Conservation (phyloP, 495 filamentous ascomycete genomes). For the Podospora pseudocomata region DNA sequence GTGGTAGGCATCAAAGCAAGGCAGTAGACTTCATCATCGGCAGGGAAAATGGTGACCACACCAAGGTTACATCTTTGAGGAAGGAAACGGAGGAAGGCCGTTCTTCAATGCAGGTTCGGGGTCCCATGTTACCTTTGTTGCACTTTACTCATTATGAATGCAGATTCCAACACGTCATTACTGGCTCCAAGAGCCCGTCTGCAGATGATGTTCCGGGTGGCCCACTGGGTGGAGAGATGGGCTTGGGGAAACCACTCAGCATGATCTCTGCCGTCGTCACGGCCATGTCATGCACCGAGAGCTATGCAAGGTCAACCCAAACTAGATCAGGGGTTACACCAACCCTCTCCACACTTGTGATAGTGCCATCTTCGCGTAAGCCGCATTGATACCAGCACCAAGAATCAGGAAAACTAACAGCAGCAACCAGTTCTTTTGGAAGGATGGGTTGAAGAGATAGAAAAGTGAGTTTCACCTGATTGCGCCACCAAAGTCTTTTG, state of each 20-base stretch:
- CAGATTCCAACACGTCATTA: slow-evolving; percentile 14
- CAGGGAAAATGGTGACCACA: neutral
- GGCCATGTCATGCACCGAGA: slow-evolving; percentile 21
- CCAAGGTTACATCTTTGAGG: neutral
- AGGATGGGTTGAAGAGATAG: slow-evolving; percentile 30
- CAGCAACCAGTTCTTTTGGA: slow-evolving; percentile 20
- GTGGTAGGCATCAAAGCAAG: neutral
- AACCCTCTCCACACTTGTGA: slow-evolving; percentile 35
- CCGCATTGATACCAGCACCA: neutral
- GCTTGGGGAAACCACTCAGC: slow-evolving; percentile 44
- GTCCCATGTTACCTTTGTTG: neutral
- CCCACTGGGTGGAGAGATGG: slow-evolving; percentile 45
- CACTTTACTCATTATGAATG: neutral
- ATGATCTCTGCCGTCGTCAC: slow-evolving; percentile 34
- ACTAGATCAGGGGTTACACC: slow-evolving; percentile 12
- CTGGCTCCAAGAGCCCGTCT: slow-evolving; percentile 4
- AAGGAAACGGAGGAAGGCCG: no score
- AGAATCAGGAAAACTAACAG: neutral
- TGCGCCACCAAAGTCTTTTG: slow-evolving; percentile 1
- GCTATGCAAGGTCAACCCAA: slow-evolving; percentile 41
- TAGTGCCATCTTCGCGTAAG: slow-evolving; percentile 38
- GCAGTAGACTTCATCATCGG: neutral
- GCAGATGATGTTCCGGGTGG: slow-evolving; percentile 25
- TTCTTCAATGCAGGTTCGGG: neutral
- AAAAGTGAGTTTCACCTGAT: slow-evolving; percentile 31